phyloP scores from a whole-genome alignment of 768 basidiomycete species.

The Gloeophyllum trabeum region DNA sequence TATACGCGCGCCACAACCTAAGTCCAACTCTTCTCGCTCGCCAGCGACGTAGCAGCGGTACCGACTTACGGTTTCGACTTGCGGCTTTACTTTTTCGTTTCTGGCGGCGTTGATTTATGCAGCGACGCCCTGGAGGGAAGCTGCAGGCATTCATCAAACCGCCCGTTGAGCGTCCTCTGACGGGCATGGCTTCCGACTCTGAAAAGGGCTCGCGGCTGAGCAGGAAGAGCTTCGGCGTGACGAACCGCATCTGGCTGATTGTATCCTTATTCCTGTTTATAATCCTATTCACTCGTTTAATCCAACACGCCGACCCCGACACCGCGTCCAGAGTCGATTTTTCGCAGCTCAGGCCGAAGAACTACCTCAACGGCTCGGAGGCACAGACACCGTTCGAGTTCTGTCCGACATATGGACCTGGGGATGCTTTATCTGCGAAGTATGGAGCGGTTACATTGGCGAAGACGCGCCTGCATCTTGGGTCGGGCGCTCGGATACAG shows the following conservation, averaged over 20 bases:
- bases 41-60: too few relatives aligned
- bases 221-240: constrained; percentile 50
- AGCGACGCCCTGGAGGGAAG: constrained; percentile 42
- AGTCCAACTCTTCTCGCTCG: too few relatives aligned
- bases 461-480: constrained; percentile 64
- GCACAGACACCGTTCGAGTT: constrained; percentile 77
- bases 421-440: constrained; percentile 67
- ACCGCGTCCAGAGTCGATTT: constrained; percentile 15
- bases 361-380: constrained; percentile 62
- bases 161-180: constrained; percentile 24
- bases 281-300: constrained; percentile 43
- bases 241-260: constrained; percentile 61
- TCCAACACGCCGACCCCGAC: constrained; percentile 23
- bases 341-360: constrained; percentile 49
- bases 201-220: constrained; percentile 41
- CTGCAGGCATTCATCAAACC: constrained; percentile 47
- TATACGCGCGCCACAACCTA: too few relatives aligned
- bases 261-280: constrained; percentile 40
- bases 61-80: too few relatives aligned
- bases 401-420: constrained; percentile 80
- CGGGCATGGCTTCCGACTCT: constrained; percentile 27
- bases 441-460: constrained; percentile 70
- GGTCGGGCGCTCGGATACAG: constrained; percentile 76
- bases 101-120: too few relatives aligned
- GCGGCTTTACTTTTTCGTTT: too few relatives aligned